These are phyloP conservation scores for Lentinula raphanica DNA, from an alignment of 768 basidiomycete genomes.

Conservation along the genomic window DNA sequence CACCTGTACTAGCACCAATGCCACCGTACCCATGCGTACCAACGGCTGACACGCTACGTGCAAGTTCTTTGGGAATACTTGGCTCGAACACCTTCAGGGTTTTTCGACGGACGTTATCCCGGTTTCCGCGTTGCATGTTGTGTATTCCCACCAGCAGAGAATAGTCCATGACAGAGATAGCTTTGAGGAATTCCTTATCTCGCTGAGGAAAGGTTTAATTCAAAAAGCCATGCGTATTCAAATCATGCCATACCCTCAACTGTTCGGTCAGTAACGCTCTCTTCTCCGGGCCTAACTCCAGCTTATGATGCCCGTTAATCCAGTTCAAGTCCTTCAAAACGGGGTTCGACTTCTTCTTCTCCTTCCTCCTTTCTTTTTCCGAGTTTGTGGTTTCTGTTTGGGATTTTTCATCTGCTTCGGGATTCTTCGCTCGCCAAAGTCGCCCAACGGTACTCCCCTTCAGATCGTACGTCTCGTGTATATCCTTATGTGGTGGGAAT, in stretches of 20 bases:
- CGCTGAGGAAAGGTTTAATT: slow-evolving; percentile 28
- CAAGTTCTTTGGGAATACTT: background rate
- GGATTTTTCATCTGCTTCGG: background rate
- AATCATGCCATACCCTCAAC: slow-evolving; percentile 40
- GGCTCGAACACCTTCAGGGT: slow-evolving; percentile 85
- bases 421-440: slow-evolving; percentile 20
- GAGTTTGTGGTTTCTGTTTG: slow-evolving; percentile 1
- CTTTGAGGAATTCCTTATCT: slow-evolving; percentile 81
- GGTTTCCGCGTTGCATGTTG: slow-evolving; percentile 84
- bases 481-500: slow-evolving; percentile 94
- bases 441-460: slow-evolving; percentile 93
- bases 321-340: slow-evolving; percentile 97
- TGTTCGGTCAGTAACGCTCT: slow-evolving; percentile 87
- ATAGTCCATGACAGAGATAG: slow-evolving; percentile 92
- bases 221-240: background rate
- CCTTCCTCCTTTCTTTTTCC: slow-evolving; percentile 48
- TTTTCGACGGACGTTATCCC: slow-evolving; percentile 85
- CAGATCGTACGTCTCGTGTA: slow-evolving; percentile 96
- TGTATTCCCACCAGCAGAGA: slow-evolving; percentile 92
- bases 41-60: slow-evolving; percentile 29
- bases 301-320: slow-evolving; percentile 70
- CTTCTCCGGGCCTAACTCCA: slow-evolving; percentile 97
- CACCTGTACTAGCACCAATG: slow-evolving; percentile 1
- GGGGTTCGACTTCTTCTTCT: slow-evolving; percentile 75
- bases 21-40: slow-evolving; percentile 22